Base-by-base conservation (phyloP, 257 asterid species). In the Solanum chilense region DNA sequence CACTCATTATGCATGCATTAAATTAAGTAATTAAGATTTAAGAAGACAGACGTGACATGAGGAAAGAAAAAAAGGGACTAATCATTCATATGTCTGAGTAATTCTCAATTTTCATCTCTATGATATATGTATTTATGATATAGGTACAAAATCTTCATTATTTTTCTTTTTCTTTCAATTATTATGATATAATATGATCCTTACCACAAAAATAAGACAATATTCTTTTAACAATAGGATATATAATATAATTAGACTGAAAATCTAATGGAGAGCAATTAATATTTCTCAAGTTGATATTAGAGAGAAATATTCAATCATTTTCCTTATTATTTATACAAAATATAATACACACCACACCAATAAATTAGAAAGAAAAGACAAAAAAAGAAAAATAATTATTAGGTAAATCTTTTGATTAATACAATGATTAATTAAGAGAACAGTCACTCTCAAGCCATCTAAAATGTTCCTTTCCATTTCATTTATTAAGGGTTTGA, bases 401-500 rank as follows among this genome's bases (percentile, higher is more conserved):
- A 23, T 23, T 62, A 14, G 18, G 86, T 56, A 47, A 12, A 77
- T 42, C 82, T 88, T 84, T 77, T 77, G 35, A 44, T 44, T 82
- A 77, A 73, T 87, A 60, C 80, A 25, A 89, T 29, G 8, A 64
- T 25, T 66, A 25, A 66, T 25, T 29, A 81, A 83, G 77, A 84
- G 87, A 88, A 86, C 47, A 89, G 93, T 90, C 87, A 60, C 75
- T 87, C 83, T 91, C 89, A 88, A 87, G 83, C 83, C 49, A 66
- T 41, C 69, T 20, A 83, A 69, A 83, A 92, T 86, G 66, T 75
- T 47, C 86, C 93, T 89, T 91, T 91, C 89, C 60, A 89, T 42
- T 66, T 84, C 92, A 92, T 90, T 91, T 84, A 90, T 87, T 81
- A 89, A 87, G 88, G 45, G 49, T 66, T 90, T 90, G 94, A 91